Percentiles rank a stretch among this genome's conserved stretches.
phyloP scores from a whole-genome alignment of 164 flowering plant genomes.

The Aristolochia fimbriata region DNA sequence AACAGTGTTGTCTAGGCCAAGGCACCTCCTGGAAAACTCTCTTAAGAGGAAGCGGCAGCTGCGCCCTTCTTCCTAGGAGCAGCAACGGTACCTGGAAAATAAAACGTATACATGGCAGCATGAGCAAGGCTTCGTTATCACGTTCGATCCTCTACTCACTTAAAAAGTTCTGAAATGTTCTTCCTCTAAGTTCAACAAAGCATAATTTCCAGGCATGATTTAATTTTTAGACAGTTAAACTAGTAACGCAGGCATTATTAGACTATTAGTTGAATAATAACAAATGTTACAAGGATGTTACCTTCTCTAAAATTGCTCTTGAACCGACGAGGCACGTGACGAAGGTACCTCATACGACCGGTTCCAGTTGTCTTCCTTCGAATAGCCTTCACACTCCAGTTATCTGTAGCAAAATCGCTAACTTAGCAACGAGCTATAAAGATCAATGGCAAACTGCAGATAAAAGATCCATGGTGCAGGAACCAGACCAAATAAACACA shows the following conservation, averaged over 20 bases:
- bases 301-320: slow-evolving; percentile 34
- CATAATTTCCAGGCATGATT: neutral
- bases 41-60: too few relatives aligned
- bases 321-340: slow-evolving; percentile 24
- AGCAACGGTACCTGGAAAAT: neutral
- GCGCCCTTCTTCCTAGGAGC: too few relatives aligned
- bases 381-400: slow-evolving; percentile 30
- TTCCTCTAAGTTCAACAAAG: neutral
- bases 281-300: neutral
- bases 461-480: too few relatives aligned
- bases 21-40: too few relatives aligned
- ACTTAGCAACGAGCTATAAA: neutral
- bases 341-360: slow-evolving; percentile 27
- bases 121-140: neutral
- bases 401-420: slow-evolving; percentile 10
- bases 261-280: neutral
- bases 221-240: neutral
- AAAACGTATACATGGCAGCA: neutral
- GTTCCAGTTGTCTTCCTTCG: slow-evolving; percentile 32
- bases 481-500: neutral
- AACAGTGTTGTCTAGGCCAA: too few relatives aligned
- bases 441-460: too few relatives aligned
- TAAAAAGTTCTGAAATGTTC: neutral
- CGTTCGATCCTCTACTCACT: neutral
- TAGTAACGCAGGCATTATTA: neutral